Percentiles rank a stretch among this genome's conserved stretches.
phyloP scores from a whole-genome alignment of 2,329 filamentous ascomycete genomes.

The Didymella keratinophila region DNA sequence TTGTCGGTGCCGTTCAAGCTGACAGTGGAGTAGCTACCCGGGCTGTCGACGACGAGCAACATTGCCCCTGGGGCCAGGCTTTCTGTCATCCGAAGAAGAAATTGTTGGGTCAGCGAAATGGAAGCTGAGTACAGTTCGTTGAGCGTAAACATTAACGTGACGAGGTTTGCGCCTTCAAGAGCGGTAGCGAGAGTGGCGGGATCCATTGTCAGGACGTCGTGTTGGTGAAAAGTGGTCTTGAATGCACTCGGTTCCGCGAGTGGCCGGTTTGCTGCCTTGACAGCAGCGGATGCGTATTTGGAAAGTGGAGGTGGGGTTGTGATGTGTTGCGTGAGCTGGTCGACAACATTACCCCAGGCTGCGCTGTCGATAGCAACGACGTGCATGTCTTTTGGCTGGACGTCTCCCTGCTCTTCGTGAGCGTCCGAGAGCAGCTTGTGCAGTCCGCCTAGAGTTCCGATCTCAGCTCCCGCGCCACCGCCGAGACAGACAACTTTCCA shows the following conservation, averaged over 20 bases:
- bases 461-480: slow-evolving; percentile 71
- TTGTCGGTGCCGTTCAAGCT: slow-evolving; percentile 63
- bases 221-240: slow-evolving; percentile 55
- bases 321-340: slow-evolving; percentile 65
- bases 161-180: slow-evolving; percentile 55
- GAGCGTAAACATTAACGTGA: slow-evolving; percentile 91
- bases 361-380: slow-evolving; percentile 82
- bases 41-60: slow-evolving; percentile 88
- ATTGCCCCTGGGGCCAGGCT: slow-evolving; percentile 66
- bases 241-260: slow-evolving; percentile 45
- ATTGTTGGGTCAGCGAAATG: slow-evolving; percentile 75
- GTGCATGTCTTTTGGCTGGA: slow-evolving; percentile 27
- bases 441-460: slow-evolving; percentile 68
- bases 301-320: slow-evolving; percentile 58
- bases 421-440: slow-evolving; percentile 49
- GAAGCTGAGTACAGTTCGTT: slow-evolving; percentile 91
- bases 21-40: slow-evolving; percentile 89
- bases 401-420: slow-evolving; percentile 8
- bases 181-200: slow-evolving; percentile 47
- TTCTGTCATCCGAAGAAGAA: slow-evolving; percentile 74
- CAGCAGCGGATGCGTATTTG: slow-evolving; percentile 58
- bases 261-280: slow-evolving; percentile 52
- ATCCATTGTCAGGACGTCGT: slow-evolving; percentile 59
- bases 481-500: slow-evolving; percentile 65
- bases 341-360: slow-evolving; percentile 73